Base-by-base conservation (phyloP, 2,329 filamentous ascomycete genomes). In the Neonectria sp. region DNA sequence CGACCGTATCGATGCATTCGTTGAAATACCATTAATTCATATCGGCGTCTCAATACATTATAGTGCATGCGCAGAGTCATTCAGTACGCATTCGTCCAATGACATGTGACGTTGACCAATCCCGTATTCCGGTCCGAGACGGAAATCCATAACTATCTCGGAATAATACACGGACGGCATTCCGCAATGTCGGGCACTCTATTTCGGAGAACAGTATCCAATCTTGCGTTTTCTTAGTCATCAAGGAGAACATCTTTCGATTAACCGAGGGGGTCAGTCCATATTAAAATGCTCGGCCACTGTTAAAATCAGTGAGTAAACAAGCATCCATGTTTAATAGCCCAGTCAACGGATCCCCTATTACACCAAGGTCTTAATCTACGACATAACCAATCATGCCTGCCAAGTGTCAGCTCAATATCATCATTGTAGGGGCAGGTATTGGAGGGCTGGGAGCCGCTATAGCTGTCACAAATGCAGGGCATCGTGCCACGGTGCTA, bases 341-440 rank as follows among this genome's bases (percentile, higher is more conserved):
- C 3, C 15, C n/a, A 55, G 15, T 45, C 17, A 31, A 21, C 21
- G 6, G 13, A 15, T 51, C 9, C 15, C 35, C 51, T 11, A 48
- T 29, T 15, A 37, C 12, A 46, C 4, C 40, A 37, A 55, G 12
- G 7, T 1, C 40, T 35, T n/a, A 33, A 21, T 46, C 21, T 4
- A 24, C 21, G n/a, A 12, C 29, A 46, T 25, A 35, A 15, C 7
- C n/a, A 46, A 37, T 1, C 17, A 31, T 52, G 24, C 15, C 37
- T 31, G 29, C 15, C 17, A 55, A 61, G 6, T 55, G 25, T n/a
- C 61, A 60, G 25, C 49, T 68, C 15, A 60, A 60, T 12, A n/a
- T 67, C 9, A 31, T 65, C 21, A 45, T 68, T 25, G 61, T 68
- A 7, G 65, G 65, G 13, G 61, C 65, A 7, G 65, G 65, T 12